A percentile compares a stretch with the other conserved stretches of the same genome.
These are phyloP conservation scores for Dipodascopsis tothii DNA, from an alignment of 805 yeast species.

Conservation along the genomic window DNA sequence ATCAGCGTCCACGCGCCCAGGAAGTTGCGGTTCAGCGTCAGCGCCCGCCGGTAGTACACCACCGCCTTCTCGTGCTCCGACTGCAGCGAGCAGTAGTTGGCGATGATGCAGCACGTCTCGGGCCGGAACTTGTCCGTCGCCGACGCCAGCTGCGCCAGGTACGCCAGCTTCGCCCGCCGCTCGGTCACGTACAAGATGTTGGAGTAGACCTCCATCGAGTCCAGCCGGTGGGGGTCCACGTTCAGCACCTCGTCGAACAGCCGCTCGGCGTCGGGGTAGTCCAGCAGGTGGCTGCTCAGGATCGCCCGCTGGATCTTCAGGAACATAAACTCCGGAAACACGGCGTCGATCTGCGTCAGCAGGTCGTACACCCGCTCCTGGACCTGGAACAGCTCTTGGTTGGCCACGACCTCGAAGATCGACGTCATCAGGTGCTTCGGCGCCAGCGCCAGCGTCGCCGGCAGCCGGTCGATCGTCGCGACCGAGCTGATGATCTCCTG, in stretches of 20 bases:
- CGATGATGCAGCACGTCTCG: constrained; percentile 89
- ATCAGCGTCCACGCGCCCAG: constrained; percentile 93
- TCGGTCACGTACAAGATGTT: constrained; percentile 92
- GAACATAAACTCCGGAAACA: constrained; percentile 68
- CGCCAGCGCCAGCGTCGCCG: constrained; percentile 6
- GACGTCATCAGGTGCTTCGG: constrained; percentile 34
- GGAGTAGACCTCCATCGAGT: constrained; percentile 89
- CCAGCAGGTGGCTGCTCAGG: constrained; percentile 74
- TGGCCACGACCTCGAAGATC: constrained; percentile 58
- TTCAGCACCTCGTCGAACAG: constrained; percentile 67
- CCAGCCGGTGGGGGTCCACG: constrained; percentile 77
- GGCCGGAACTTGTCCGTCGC: constrained; percentile 81
- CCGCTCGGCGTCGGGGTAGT: constrained; percentile 70
- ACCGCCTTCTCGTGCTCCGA: constrained; percentile 94
- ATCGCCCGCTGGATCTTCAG: constrained; percentile 76
- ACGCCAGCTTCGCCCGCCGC: constrained; percentile 73
- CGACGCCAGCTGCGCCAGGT: constrained; percentile 75
- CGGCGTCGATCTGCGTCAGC: constrained; percentile 41
- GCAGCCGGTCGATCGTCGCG: constrained; percentile 42
- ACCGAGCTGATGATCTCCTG: constrained; percentile 61
- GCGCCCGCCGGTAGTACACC: constrained; percentile 83
- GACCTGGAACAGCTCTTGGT: constrained; percentile 74
- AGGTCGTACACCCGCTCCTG: constrained; percentile 40
- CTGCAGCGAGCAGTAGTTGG: constrained; percentile 84
- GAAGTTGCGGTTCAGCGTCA: constrained; percentile 70